Conservation (phyloP, 768 basidiomycete genomes). For the Phanerochaete carnosa region DNA sequence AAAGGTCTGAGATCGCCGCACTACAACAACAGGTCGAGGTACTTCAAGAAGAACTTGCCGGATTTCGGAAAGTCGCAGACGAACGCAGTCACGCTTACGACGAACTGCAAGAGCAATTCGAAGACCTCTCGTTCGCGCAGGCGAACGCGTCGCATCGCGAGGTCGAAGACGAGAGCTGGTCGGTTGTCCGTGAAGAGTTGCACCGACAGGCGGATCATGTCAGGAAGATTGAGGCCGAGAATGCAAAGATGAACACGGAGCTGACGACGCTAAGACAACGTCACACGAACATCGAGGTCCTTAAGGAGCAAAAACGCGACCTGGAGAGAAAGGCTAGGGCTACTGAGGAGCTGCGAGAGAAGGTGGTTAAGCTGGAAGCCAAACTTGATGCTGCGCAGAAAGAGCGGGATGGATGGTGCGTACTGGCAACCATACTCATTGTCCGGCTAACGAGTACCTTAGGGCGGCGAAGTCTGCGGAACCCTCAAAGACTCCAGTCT, state of each 20-base stretch:
- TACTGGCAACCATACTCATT: neutral
- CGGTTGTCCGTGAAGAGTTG: slow-evolving; percentile 63
- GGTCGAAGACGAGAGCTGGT: slow-evolving; percentile 53
- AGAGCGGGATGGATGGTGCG: slow-evolving; percentile 61
- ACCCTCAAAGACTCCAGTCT: slow-evolving; percentile 42
- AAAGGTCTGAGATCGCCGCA: slow-evolving; percentile 49
- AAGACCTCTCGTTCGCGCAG: slow-evolving; percentile 38
- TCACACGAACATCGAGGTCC: slow-evolving; percentile 60
- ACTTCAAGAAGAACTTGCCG: slow-evolving; percentile 46
- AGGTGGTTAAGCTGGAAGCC: slow-evolving; percentile 55
- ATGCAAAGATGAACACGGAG: slow-evolving; percentile 47
- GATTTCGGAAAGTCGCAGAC: slow-evolving; percentile 38
- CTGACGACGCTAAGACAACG: slow-evolving; percentile 50
- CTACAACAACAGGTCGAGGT: slow-evolving; percentile 42
- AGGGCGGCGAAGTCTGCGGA: slow-evolving; percentile 38
- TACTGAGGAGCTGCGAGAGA: slow-evolving; percentile 53
- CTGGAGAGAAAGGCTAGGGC: slow-evolving; percentile 51
- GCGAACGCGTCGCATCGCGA: slow-evolving; percentile 25
- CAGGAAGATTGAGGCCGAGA: slow-evolving; percentile 55
- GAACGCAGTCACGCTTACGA: slow-evolving; percentile 39
- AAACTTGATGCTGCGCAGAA: slow-evolving; percentile 58
- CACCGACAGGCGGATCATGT: slow-evolving; percentile 62
- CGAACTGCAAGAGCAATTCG: slow-evolving; percentile 45
- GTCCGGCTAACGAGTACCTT: neutral
- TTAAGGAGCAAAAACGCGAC: slow-evolving; percentile 70